Conservation (phyloP, 768 basidiomycete species). For the Mycena vitilis region DNA sequence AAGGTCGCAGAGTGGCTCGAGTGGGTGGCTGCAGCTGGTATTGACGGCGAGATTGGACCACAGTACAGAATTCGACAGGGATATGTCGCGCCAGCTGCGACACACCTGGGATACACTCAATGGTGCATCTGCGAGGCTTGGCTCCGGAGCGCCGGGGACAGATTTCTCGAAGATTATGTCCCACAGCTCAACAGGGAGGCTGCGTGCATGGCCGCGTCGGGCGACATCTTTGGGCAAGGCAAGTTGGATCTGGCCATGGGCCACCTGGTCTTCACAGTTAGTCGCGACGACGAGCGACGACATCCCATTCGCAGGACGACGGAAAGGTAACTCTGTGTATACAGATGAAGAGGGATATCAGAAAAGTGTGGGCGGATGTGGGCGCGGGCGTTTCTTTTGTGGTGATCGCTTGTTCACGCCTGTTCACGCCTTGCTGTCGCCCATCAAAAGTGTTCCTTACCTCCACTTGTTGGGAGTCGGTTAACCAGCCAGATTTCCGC, state of each 20-base stretch:
- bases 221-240: slow-evolving; percentile 23
- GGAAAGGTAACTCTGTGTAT: neutral
- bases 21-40: slow-evolving; percentile 6
- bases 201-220: slow-evolving; percentile 18
- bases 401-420: no score
- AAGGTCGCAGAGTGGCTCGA: slow-evolving; percentile 17
- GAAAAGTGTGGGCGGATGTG: no score
- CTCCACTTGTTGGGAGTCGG: no score
- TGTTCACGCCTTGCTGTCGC: no score
- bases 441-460: no score
- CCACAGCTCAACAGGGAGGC: slow-evolving; percentile 34
- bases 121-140: slow-evolving; percentile 21
- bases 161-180: slow-evolving; percentile 25
- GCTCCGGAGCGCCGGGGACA: neutral
- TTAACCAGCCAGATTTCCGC: no score
- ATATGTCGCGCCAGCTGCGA: slow-evolving; percentile 28
- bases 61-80: slow-evolving; percentile 22
- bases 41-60: slow-evolving; percentile 23
- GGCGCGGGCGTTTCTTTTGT: no score
- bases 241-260: slow-evolving; percentile 2
- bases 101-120: slow-evolving; percentile 32
- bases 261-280: slow-evolving; percentile 14
- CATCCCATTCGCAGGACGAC: slow-evolving; percentile 9
- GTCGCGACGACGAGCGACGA: neutral
- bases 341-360: no score